Evolutionary conservation across 2,329 filamentous ascomycete species (phyloP), one percentile per base, ranked within the genome.

Genomic region (Aspergillus fumigatus): DNA sequence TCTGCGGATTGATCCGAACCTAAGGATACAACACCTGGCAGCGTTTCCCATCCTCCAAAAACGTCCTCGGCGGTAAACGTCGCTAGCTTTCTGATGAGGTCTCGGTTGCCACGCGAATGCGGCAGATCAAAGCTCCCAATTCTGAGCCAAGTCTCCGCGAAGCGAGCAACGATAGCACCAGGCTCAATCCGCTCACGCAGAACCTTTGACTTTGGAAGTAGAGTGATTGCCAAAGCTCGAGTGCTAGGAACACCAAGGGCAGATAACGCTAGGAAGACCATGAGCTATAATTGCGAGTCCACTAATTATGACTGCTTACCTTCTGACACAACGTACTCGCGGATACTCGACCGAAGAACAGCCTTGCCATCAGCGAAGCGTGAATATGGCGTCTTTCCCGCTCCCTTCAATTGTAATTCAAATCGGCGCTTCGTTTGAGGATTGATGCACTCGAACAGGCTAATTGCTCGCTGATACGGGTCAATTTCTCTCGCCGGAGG

Each of bases 51-150:
- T 1, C 93, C 91, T 4, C 85, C 83, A 62, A 95, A 90, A 1
- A 97, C 90, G 55, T 96, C 84, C 70, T 96, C 91, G 0, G 90
- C 92, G 2, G 92, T 83, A 69, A 96, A 97, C 8, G 88, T 89
- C 4, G 90, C 86, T 10, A 97, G 77, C 60, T 84, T 83, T 7
- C 92, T 81, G 21, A 93, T 85, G 43, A 94, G 75, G 10, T 80
- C 81, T 21, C 92, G 81, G 64, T 99, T 92, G 32, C 90, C 89
- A 21, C 94, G 82, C 3, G 88, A 87, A 41, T 92, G 85, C 8
- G 92, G 82, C n/a, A 99, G 82, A 67, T 99, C 95, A 69, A 99
- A 99, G 21, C 88, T 97, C n/a, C 94, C 94, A 51, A 99, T 85
- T 25, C 94, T 83, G 48, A 99, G 75, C 94, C 94, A 99, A 19